A percentile compares a stretch with the other conserved stretches of the same genome.
Evolutionary conservation across 345 rosid genomes (phyloP).

Genomic region (Eucalyptus polybractea): DNA sequence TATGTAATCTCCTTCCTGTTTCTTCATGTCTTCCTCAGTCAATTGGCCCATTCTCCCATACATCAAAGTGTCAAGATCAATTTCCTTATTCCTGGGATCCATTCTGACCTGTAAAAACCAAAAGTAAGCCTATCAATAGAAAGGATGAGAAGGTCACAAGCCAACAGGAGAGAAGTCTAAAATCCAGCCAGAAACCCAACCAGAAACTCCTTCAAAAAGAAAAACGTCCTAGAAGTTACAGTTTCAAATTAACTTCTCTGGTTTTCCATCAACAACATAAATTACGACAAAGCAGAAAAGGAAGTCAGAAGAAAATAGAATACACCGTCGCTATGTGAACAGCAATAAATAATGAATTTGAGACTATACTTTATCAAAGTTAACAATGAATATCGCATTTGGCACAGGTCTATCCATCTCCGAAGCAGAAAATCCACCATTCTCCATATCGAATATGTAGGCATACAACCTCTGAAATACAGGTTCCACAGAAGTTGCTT

Average conservation of each 20-base stretch:
- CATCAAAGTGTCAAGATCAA: constrained; percentile 64
- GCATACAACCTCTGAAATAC: constrained; percentile 66
- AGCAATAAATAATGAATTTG: neutral
- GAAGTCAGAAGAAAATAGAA: neutral
- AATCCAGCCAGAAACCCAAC: neutral
- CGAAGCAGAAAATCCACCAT: constrained; percentile 25
- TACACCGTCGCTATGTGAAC: neutral
- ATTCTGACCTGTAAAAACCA: constrained; percentile 58
- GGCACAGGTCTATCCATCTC: constrained; percentile 75
- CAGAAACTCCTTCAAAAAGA: neutral
- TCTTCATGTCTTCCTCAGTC: constrained; percentile 67
- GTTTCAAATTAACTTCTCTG: neutral
- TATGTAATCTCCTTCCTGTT: constrained; percentile 91
- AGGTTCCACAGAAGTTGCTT: constrained; percentile 72
- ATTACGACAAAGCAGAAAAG: neutral
- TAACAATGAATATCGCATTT: constrained; percentile 72
- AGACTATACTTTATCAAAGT: constrained; percentile 85
- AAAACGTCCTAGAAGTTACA: neutral
- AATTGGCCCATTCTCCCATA: constrained; percentile 41
- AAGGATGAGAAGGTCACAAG: neutral
- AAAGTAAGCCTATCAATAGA: neutral
- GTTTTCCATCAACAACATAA: neutral
- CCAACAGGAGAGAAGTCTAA: neutral
- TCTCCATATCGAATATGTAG: constrained; percentile 66
- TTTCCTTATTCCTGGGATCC: constrained; percentile 85